Evolutionary conservation across 2,329 filamentous ascomycete species (phyloP), one percentile per base, ranked within the genome.

Genomic region (Fusarium scirpi): DNA sequence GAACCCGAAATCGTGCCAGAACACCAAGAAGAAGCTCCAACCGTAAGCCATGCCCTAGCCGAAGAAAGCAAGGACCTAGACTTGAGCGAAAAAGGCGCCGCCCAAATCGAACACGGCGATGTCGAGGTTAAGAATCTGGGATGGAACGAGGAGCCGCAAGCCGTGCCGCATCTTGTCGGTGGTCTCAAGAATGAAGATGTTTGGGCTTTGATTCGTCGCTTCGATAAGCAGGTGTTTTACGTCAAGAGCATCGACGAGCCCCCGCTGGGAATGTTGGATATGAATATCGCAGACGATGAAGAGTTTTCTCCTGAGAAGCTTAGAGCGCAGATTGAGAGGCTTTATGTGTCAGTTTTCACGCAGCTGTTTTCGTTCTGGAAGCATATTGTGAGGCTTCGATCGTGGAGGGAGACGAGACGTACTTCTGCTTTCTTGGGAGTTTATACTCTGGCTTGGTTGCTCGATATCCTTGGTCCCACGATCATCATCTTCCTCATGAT

Each of bases 291-390:
- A 7, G 91, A 94, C 41, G 90, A 95, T 57, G 93, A 96, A 71
- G 91, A 94, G 61, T 96, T 96, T 78, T 93, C 91, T 0, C 93
- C 93, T 0, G 93, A 96, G 75, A 96, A 96, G 80, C 82, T 97
- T 46, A 86, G 93, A 13, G 88, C 90, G 4, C 94, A 92, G 56
- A 78, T 96, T 6, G 94, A 97, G 80, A 85, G 94, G 16, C 82
- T 96, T 13, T 97, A 97, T 77, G 94, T 94, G 86, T 93, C 91
- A 0, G 88, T 97, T 1, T 83, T 91, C 10, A 86, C 94, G 51
- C 86, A 89, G 16, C 47, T 94, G 15, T 85, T 94, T 45, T 85
- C 83, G 0, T 86, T 88, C 18, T 87, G 87, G 64, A 95, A 96
- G 74, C 93, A 97, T 65, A 85, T 94, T 67, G 90, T 88, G 5